Percentiles rank a stretch among this genome's conserved stretches.
Evolutionary conservation across 805 yeast species (phyloP).

Genomic region (Nakazawaea ernobii): DNA sequence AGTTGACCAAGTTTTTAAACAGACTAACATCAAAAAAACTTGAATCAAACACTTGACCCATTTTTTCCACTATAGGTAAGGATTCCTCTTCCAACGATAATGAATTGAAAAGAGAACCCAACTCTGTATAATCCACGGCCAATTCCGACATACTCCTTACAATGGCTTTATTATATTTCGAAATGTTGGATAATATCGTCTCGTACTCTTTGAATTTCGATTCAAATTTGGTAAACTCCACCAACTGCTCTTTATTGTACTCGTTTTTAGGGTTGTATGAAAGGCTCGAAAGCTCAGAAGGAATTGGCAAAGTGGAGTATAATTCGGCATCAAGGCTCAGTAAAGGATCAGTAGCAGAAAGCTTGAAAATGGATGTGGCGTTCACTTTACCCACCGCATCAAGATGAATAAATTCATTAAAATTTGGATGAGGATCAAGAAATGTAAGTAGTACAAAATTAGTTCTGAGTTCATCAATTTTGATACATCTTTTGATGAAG

Average conservation of each 20-base stretch:
- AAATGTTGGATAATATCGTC: slow-evolving; percentile 23
- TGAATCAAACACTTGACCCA: slow-evolving; percentile 83
- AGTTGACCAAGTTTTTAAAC: slow-evolving; percentile 24
- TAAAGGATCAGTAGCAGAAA: slow-evolving; percentile 55
- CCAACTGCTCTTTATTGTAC: slow-evolving; percentile 22
- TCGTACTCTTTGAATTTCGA: slow-evolving; percentile 27
- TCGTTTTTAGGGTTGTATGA: slow-evolving; percentile 17
- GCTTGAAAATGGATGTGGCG: slow-evolving; percentile 49
- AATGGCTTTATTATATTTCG: slow-evolving; percentile 37
- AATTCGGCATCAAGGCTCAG: slow-evolving; percentile 45
- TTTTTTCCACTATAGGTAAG: slow-evolving; percentile 52
- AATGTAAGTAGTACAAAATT: slow-evolving; percentile 68
- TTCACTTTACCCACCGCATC: slow-evolving; percentile 47
- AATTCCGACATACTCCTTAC: slow-evolving; percentile 40
- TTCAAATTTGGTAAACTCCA: slow-evolving; percentile 23
- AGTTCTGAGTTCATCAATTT: slow-evolving; percentile 47
- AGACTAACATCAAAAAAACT: slow-evolving; percentile 47
- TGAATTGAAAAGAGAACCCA: slow-evolving; percentile 46
- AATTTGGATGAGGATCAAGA: slow-evolving; percentile 77
- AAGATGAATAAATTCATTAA: slow-evolving; percentile 66
- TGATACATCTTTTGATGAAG: slow-evolving; percentile 72
- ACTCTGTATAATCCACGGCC: slow-evolving; percentile 42
- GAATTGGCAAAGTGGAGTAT: slow-evolving; percentile 59
- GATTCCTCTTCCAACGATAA: slow-evolving; percentile 43
- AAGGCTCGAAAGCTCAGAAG: slow-evolving; percentile 32